Percentiles rank a stretch among this genome's conserved stretches.
Evolutionary conservation across 192 early-diverging fungal genomes (phyloP).

Genomic region (Linnemannia hyalina): DNA sequence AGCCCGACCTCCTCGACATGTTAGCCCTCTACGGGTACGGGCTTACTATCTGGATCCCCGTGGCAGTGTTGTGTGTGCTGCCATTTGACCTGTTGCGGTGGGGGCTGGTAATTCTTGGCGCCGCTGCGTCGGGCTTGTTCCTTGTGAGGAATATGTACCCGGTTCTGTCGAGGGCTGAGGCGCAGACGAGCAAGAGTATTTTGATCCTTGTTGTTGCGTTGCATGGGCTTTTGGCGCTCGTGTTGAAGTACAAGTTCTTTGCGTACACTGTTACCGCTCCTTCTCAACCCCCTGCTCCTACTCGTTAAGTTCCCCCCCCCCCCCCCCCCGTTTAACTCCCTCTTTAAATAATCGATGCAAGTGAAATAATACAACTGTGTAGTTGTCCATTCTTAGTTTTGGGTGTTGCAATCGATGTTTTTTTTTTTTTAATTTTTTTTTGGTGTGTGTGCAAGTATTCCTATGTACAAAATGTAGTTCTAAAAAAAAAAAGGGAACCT

Average conservation of each 20-base stretch:
- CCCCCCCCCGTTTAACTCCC: not conserved
- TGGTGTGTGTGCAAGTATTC: not conserved
- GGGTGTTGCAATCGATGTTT: no score
- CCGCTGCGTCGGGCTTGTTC: constrained; percentile 77
- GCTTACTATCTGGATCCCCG: constrained; percentile 93
- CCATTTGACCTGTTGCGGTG: constrained; percentile 86
- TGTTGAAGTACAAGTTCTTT: constrained; percentile 92
- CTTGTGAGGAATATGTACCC: constrained; percentile 70
- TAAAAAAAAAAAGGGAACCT: no score
- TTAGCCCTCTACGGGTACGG: constrained; percentile 93
- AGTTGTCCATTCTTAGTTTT: no score
- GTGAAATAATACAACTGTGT: no score
- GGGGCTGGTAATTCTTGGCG: constrained; percentile 83
- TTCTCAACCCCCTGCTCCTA: not conserved
- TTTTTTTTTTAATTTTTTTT: no score
- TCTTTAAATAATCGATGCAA: no score
- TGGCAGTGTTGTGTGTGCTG: constrained; percentile 85
- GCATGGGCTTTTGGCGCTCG: constrained; percentile 76
- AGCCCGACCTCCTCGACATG: constrained; percentile 85
- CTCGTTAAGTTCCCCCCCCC: not conserved
- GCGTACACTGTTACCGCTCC: constrained; percentile 57
- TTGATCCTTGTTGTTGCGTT: constrained; percentile 71
- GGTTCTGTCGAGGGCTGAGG: constrained; percentile 78
- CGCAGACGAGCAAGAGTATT: constrained; percentile 76
- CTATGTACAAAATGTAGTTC: not conserved